Evolutionary conservation across 73 alveolate species (phyloP).

Genomic region (Symbiodinium natans): DNA sequence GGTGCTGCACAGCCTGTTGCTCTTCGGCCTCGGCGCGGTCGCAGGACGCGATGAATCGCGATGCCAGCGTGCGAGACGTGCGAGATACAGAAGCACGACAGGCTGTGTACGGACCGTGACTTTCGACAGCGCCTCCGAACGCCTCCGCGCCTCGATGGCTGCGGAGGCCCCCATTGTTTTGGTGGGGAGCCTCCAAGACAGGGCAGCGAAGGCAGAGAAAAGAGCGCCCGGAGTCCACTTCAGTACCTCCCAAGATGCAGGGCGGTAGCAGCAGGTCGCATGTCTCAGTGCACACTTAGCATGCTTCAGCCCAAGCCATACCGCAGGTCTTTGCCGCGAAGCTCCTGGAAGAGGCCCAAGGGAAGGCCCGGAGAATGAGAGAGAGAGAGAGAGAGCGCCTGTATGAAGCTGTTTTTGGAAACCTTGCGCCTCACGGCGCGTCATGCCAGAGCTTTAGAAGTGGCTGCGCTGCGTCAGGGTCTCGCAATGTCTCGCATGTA

Average conservation of each 20-base stretch:
- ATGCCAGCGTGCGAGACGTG: not conserved
- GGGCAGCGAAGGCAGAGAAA: not conserved
- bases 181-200: not conserved
- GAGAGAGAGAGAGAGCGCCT: no score
- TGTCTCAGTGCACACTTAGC: no score
- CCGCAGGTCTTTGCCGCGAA: conserved; percentile 81
- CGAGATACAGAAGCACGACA: not conserved
- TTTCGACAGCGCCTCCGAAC: conserved; percentile 82
- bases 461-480: not conserved
- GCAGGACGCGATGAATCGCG: not conserved
- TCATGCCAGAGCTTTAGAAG: not conserved
- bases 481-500: no score
- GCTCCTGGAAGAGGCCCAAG: conserved; percentile 45
- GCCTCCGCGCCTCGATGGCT: conserved; percentile 62
- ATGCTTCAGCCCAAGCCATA: no score
- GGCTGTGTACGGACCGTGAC: conserved; percentile 59
- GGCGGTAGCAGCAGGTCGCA: no score
- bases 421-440: not conserved
- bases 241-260: no score
- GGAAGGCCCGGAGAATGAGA: not conserved
- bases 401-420: not conserved
- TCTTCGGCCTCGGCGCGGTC: conserved; percentile 61
- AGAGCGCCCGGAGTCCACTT: not conserved
- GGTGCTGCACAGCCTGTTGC: conserved; percentile 34
- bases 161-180: conserved; percentile 17